phyloP scores from a whole-genome alignment of 2,329 filamentous ascomycete species.

The Thelonectria olida region DNA sequence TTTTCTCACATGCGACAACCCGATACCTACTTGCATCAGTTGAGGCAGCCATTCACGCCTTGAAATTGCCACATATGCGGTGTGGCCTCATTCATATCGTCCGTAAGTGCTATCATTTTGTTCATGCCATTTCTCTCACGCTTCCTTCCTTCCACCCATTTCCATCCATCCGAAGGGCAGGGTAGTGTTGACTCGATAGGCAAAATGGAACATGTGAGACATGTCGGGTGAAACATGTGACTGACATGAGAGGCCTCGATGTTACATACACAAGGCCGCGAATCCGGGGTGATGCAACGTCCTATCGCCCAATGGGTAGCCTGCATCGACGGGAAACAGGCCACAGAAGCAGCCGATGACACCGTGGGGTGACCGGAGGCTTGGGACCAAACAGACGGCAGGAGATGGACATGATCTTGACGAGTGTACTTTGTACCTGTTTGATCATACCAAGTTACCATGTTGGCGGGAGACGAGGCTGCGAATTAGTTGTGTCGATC shows the following conservation, averaged over 20 bases:
- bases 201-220: conserved; percentile 12
- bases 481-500: not conserved
- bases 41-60: not conserved
- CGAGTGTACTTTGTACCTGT: not conserved
- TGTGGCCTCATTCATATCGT: not conserved
- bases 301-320: conserved; percentile 28
- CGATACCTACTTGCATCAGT: not conserved
- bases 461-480: not conserved
- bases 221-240: conserved; percentile 21
- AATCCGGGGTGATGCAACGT: conserved; percentile 26
- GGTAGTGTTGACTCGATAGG: not conserved
- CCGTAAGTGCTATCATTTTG: too few species aligned
- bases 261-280: conserved; percentile 16
- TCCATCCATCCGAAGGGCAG: conserved; percentile 15
- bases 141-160: conserved; percentile 3
- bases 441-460: not conserved
- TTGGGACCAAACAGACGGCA: conserved; percentile 15
- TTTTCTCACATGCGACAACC: conserved; percentile 12
- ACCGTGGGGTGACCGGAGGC: conserved; percentile 23
- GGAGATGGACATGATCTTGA: conserved; percentile 7
- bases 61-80: not conserved
- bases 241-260: conserved; percentile 5
- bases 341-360: conserved; percentile 24
- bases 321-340: conserved; percentile 15
- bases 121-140: not conserved